A percentile compares a stretch with the other conserved stretches of the same genome.
These are phyloP conservation scores for Dioszegia hungarica DNA, from an alignment of 768 basidiomycete species.

Conservation along the genomic window DNA sequence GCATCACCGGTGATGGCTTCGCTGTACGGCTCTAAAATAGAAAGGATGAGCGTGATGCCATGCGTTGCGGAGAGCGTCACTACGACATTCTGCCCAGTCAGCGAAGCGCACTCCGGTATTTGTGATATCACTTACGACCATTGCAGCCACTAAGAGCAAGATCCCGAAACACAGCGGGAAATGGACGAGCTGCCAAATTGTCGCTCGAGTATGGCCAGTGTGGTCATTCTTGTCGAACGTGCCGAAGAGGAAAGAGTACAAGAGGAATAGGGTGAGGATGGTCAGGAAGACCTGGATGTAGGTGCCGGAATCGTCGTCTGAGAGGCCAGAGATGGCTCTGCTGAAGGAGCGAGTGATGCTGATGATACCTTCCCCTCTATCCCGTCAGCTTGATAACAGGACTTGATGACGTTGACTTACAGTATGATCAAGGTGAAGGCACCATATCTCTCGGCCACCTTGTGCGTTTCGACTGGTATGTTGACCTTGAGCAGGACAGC, in stretches of 20 bases:
- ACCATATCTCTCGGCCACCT: slow-evolving; percentile 29
- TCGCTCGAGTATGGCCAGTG: slow-evolving; percentile 4
- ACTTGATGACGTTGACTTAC: slow-evolving; percentile 9
- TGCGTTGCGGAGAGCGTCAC: slow-evolving; percentile 22
- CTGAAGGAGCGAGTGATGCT: slow-evolving; percentile 28
- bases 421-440: slow-evolving; percentile 38
- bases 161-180: slow-evolving; percentile 35
- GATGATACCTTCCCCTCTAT: slow-evolving; percentile 42
- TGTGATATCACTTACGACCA: slow-evolving; percentile 22
- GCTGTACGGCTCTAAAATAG: neutral
- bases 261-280: slow-evolving; percentile 27
- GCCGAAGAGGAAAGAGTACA: slow-evolving; percentile 31
- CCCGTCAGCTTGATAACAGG: neutral
- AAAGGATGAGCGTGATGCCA: slow-evolving; percentile 10
- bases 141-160: slow-evolving; percentile 27
- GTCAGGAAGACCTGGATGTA: slow-evolving; percentile 31
- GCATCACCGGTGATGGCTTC: neutral
- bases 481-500: neutral
- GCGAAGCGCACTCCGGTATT: neutral
- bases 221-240: slow-evolving; percentile 14
- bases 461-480: neutral
- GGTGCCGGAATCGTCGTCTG: slow-evolving; percentile 13
- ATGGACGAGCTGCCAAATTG: slow-evolving; percentile 31
- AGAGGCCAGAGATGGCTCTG: slow-evolving; percentile 27
- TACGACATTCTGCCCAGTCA: slow-evolving; percentile 23